phyloP scores from a whole-genome alignment of 2,329 filamentous ascomycete species.

The Alternaria novae-zelandiae region DNA sequence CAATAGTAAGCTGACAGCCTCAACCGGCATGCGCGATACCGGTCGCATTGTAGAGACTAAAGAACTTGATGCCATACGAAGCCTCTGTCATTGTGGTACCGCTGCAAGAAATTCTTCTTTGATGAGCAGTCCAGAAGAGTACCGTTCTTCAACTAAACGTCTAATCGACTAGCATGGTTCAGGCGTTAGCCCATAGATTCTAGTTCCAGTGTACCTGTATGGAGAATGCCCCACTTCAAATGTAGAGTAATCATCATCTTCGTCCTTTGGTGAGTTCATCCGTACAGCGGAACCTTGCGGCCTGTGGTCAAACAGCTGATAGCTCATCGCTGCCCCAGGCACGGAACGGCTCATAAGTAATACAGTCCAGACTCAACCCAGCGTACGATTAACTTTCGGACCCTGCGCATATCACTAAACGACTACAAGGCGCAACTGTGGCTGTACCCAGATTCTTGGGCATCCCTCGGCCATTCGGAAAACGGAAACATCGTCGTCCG shows the following conservation, averaged over 20 bases:
- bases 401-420: slow-evolving; percentile 21
- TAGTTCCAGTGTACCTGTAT: slow-evolving; percentile 8
- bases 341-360: slow-evolving; percentile 23
- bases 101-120: not conserved
- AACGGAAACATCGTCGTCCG: not conserved
- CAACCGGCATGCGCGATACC: slow-evolving; percentile 29
- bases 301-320: slow-evolving; percentile 31
- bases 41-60: slow-evolving; percentile 26
- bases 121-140: not conserved
- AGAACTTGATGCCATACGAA: slow-evolving; percentile 23
- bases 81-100: slow-evolving; percentile 22
- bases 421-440: not conserved
- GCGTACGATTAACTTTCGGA: slow-evolving; percentile 28
- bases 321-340: slow-evolving; percentile 22
- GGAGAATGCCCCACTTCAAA: slow-evolving; percentile 21
- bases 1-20: slow-evolving; percentile 1
- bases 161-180: not conserved
- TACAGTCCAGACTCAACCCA: slow-evolving; percentile 9
- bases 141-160: not conserved
- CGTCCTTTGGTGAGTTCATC: slow-evolving; percentile 29
- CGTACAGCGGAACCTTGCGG: slow-evolving; percentile 22
- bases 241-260: slow-evolving; percentile 35
- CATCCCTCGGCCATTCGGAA: not conserved
- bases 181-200: not conserved
- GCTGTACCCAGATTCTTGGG: not conserved